Conservation (phyloP, 768 basidiomycete genomes). For the Rhodotorula graminis region DNA sequence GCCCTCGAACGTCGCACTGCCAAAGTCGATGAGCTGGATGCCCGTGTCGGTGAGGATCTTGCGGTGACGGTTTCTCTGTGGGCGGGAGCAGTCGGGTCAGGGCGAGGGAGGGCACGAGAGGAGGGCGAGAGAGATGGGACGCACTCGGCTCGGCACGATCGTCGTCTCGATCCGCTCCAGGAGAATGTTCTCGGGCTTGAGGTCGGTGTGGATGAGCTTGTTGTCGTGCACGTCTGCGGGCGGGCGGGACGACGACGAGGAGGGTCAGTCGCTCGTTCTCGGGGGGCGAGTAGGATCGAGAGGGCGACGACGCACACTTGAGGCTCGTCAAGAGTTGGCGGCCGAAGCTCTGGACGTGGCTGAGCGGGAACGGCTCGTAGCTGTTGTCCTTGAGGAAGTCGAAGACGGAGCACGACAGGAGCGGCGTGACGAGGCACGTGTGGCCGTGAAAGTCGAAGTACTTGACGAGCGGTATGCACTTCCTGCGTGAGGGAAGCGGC, state of each 20-base stretch:
- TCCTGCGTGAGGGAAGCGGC: conserved; percentile 53
- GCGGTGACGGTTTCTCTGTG: conserved; percentile 61
- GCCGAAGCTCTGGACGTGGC: conserved; percentile 94
- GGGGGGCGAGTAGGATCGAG: too few relatives aligned
- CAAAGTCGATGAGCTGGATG: conserved; percentile 95
- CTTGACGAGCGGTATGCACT: conserved; percentile 92
- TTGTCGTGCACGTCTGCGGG: conserved; percentile 58
- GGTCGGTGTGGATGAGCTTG: conserved; percentile 90
- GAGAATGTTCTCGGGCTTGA: conserved; percentile 98
- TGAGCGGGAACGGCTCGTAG: conserved; percentile 90
- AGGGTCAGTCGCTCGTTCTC: neutral
- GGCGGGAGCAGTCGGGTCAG: conserved; percentile 26
- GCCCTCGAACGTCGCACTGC: conserved; percentile 93
- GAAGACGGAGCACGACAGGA: conserved; percentile 95
- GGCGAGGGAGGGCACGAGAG: neutral
- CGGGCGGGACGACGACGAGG: conserved; percentile 49
- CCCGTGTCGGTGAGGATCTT: conserved; percentile 74
- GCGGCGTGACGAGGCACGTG: conserved; percentile 91
- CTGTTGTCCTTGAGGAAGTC: conserved; percentile 98
- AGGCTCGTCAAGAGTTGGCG: conserved; percentile 85
- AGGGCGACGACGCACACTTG: conserved; percentile 62
- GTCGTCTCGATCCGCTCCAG: conserved; percentile 74
- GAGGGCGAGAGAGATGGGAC: conserved; percentile 7
- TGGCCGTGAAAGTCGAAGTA: conserved; percentile 98
- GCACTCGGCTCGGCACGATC: conserved; percentile 43